Base-by-base conservation (phyloP, 176 grass and related monocot species). In the Carex scoparia region DNA sequence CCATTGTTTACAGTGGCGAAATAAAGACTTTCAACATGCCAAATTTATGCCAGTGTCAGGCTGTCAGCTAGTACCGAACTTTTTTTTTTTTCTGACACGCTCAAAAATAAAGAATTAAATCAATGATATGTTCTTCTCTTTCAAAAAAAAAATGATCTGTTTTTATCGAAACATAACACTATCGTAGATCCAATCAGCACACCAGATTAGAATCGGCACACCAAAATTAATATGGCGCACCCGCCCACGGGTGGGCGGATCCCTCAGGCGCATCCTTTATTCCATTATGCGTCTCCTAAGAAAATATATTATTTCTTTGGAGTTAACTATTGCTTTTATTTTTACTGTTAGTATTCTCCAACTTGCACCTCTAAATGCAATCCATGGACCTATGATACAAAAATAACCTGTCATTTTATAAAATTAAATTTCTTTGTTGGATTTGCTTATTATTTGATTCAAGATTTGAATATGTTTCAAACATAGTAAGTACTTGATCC, bases 231-330 rank as follows among this genome's bases (percentile, higher is more conserved):
- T 23, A 23, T 23, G 23, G 23, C 23, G 23, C 23, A 23, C 23
- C 23, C 23, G 23, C 23, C 23, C 23, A 23, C 23, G 23, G 23
- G 23, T 23, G 23, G 23, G 23, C 23, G 23, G 23, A 23, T 23
- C 23, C 23, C 0, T 23, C 23, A 23, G 23, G 23, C 23, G 23
- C 23, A 23, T 23, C 23, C 23, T 23, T 79, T 58, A 79, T 58
- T 79, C 53, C 27, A 79, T 77, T 56, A 30, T 33, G 30, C 28
- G 13, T 35, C 53, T 37, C 74, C 74, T 53, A 79, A 79, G 74
- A 57, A 79, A 58, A 58, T 65, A 58, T 65, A 82, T 82, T 44
- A 81, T 81, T 58, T 82, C 61, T 82, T 80, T 65, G 60, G 60
- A 82, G 40, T 33, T 63, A 15, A 62, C 54, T 61, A 13, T 65